Base-by-base conservation (phyloP, 2,329 filamentous ascomycete genomes). In the Phaeosphaeria sp. region DNA sequence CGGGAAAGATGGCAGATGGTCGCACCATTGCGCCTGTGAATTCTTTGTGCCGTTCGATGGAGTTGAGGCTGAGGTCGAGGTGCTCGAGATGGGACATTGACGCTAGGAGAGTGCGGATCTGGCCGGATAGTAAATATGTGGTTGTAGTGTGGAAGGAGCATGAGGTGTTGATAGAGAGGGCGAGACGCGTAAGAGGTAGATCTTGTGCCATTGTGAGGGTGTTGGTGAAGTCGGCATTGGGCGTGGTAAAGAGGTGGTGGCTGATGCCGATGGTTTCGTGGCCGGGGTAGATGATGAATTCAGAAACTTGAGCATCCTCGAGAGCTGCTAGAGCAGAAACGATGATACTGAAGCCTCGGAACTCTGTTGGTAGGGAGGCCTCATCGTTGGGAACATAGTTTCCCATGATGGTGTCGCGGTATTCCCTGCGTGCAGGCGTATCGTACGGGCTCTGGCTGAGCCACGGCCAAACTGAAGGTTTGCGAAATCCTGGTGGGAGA, bases 401-500 rank as follows among this genome's bases (percentile, higher is more conserved):
- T 10, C 20, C 20, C 27, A 53, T 27, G 27, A 27, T 27, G 7
- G 48, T 39, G 22, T 55, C 20, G 13, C 25, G 46, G 15, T 50
- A 46, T 7, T 30, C 25, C 18, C 3, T 41, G 13, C 60, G 55
- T 33, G 39, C 25, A 30, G 33, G 25, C n/a, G 36, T 55, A 9
- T 65, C 39, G 27, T 49, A 43, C 43, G 39, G 57, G 62, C 48
- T 55, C 63, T 50, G 55, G 62, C 50, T 57, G 11, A 50, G 69
- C 77, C 75, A 77, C 13, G 73, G 71, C 17, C 68, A 70, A 1
- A 77, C 72, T 10, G 78, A 63, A 1, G 76, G 75, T 55, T 81
- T 80, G 22, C 75, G 75, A 39, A 82, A 79, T 3, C 76, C 76
- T 1, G 56, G 47, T 0, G 78, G 78, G 13, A 82, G 74, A 2